Evolutionary conservation across 805 yeast genomes (phyloP), one percentile per base, ranked within the genome.

Genomic region (Candida vaughaniae): DNA sequence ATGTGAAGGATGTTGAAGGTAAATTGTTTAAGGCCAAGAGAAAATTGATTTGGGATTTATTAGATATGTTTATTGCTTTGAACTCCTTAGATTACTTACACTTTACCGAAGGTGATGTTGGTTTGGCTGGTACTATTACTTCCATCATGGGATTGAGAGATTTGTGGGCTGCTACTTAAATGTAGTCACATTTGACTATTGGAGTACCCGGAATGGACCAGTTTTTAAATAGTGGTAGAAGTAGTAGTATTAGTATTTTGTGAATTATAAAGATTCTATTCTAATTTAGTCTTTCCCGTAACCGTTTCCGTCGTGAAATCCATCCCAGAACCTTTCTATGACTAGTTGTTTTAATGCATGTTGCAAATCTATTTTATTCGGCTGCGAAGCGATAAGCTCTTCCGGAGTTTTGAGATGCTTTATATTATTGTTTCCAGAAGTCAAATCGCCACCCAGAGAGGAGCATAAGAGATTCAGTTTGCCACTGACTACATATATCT

Each of bases 111-210:
- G 93, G 95, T 33, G 71, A 80, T 28, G 77, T 88, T 34, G 96
- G 95, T 25, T 64, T 81, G 40, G 88, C 93, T 25, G 98, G 98
- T 56, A 73, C 84, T 17, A 64, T 85, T 41, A 88, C 97, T 22
- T 83, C 95, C 26, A 42, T 80, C 33, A 68, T 88, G 61, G 96
- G 95, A 29, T 67, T 88, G 36, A 77, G 74, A 55, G 89, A 84
- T 51, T 55, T 80, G 48, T 82, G 95, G 95, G 64, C 57, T 14
- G 22, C 33, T 11, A 32, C 36, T 28, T 37, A 28, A 29, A 8
- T 19, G n/a, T 6, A 14, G 14, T 16, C 15, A 11, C 35, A 25
- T 36, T 19, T 40, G n/a, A n/a, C n/a, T n/a, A n/a, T n/a, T n/a
- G n/a, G n/a, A n/a, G n/a, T n/a, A n/a, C n/a, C n/a, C n/a, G n/a